phyloP scores from a whole-genome alignment of 805 yeast species.

The Geotrichum ghanense region DNA sequence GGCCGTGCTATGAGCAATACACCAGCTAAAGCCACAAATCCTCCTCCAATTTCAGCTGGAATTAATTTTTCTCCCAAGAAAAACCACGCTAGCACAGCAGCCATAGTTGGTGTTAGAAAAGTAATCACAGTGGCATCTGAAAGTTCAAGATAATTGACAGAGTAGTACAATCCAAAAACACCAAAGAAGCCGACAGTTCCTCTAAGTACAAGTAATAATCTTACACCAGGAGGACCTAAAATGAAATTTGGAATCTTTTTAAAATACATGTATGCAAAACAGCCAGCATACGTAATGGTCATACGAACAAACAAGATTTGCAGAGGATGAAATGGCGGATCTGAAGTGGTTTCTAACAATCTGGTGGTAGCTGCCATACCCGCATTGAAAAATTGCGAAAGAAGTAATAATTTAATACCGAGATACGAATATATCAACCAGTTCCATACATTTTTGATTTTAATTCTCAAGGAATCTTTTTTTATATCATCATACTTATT shows the following conservation, averaged over 20 bases:
- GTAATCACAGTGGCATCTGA: conserved; percentile 77
- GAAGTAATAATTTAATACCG: conserved; percentile 48
- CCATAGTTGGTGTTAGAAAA: conserved; percentile 65
- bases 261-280: conserved; percentile 43
- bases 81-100: conserved; percentile 62
- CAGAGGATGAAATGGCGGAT: conserved; percentile 60
- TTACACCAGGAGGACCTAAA: conserved; percentile 51
- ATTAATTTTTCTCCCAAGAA: conserved; percentile 58
- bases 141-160: conserved; percentile 60
- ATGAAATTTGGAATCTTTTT: conserved; percentile 49
- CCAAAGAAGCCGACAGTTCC: conserved; percentile 73
- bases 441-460: background rate
- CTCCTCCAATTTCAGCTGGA: conserved; percentile 55
- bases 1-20: conserved; percentile 80
- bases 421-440: conserved; percentile 24
- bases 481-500: background rate
- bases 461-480: background rate
- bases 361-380: conserved; percentile 68
- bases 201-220: conserved; percentile 44
- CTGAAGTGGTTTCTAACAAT: conserved; percentile 55
- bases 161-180: conserved; percentile 66
- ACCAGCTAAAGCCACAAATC: conserved; percentile 57
- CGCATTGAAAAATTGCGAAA: conserved; percentile 65
- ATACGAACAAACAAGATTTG: conserved; percentile 72
- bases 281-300: conserved; percentile 54